A percentile compares a stretch with the other conserved stretches of the same genome.
Evolutionary conservation across 306 rosid genomes (phyloP).

Genomic region (Heteromeles arbutifolia): DNA sequence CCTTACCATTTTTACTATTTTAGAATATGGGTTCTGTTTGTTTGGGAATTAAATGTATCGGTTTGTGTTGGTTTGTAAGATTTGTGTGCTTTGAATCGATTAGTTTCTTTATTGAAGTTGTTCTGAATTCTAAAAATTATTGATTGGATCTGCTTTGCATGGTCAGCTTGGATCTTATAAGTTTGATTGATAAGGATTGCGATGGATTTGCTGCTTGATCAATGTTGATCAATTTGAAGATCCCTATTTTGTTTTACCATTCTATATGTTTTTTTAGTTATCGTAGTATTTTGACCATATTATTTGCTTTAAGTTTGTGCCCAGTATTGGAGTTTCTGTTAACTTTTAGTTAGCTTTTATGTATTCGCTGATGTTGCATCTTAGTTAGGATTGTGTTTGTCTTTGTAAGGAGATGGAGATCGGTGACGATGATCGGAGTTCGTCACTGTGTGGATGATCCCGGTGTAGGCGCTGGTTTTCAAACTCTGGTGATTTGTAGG

Average conservation of each 20-base stretch:
- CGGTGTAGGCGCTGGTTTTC: too few relatives aligned
- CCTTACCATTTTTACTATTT: not conserved
- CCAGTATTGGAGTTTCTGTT: too few relatives aligned
- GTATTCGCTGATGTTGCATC: too few relatives aligned
- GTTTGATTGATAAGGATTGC: constrained; percentile 4
- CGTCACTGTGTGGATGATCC: too few relatives aligned
- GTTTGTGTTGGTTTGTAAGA: not conserved
- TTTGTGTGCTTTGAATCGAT: not conserved
- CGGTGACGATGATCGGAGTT: too few relatives aligned
- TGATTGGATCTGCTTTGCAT: not conserved
- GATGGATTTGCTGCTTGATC: not conserved
- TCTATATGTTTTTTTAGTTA: not conserved
- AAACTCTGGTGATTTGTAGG: too few relatives aligned
- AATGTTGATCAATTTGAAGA: not conserved
- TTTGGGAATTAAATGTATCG: not conserved
- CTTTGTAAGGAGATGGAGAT: too few relatives aligned
- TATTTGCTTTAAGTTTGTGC: not conserved
- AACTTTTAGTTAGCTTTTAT: too few relatives aligned
- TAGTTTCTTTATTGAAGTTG: not conserved
- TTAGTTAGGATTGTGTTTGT: too few relatives aligned
- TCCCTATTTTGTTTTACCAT: not conserved
- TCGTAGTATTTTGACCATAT: not conserved
- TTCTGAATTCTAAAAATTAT: not conserved
- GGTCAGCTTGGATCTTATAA: constrained; percentile 5
- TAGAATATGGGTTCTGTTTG: not conserved